phyloP scores from a whole-genome alignment of 805 yeast species.

The Cyberlindnera subsufficiens region DNA sequence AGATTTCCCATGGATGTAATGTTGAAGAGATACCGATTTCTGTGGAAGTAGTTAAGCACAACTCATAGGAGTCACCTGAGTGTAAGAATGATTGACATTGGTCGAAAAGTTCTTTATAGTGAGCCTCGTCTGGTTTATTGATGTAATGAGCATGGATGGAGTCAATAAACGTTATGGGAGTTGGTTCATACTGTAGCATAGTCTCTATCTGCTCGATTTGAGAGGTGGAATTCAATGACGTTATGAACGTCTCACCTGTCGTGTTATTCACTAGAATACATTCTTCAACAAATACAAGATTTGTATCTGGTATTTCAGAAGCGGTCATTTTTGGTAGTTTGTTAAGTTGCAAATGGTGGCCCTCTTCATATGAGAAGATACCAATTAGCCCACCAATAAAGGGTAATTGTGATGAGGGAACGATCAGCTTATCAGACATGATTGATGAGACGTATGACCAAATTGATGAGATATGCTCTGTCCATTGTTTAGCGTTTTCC shows the following conservation, averaged over 20 bases:
- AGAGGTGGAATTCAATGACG: slow-evolving; percentile 35
- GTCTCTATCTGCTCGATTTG: slow-evolving; percentile 18
- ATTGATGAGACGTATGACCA: slow-evolving; percentile 50
- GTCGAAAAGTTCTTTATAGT: slow-evolving; percentile 50
- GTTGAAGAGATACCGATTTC: slow-evolving; percentile 44
- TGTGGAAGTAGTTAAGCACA: slow-evolving; percentile 81
- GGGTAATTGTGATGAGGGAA: slow-evolving; percentile 41
- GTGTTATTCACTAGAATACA: slow-evolving; percentile 49
- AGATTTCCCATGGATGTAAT: slow-evolving; percentile 70
- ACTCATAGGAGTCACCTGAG: slow-evolving; percentile 88
- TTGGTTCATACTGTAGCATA: background rate
- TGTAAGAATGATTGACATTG: slow-evolving; percentile 62
- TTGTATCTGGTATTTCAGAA: slow-evolving; percentile 59
- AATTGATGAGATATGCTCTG: slow-evolving; percentile 24
- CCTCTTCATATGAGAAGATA: slow-evolving; percentile 82
- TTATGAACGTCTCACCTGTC: slow-evolving; percentile 39
- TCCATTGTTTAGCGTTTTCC: background rate
- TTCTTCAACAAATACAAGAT: slow-evolving; percentile 65
- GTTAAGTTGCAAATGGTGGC: slow-evolving; percentile 34
- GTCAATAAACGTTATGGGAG: background rate
- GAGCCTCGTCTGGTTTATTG: slow-evolving; percentile 44
- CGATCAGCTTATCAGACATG: slow-evolving; percentile 34
- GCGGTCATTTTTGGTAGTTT: slow-evolving; percentile 34
- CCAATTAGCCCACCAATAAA: slow-evolving; percentile 94
- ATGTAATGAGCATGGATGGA: slow-evolving; percentile 17